Conservation (phyloP, 768 basidiomycete species). For the Termitomyces sp. region DNA sequence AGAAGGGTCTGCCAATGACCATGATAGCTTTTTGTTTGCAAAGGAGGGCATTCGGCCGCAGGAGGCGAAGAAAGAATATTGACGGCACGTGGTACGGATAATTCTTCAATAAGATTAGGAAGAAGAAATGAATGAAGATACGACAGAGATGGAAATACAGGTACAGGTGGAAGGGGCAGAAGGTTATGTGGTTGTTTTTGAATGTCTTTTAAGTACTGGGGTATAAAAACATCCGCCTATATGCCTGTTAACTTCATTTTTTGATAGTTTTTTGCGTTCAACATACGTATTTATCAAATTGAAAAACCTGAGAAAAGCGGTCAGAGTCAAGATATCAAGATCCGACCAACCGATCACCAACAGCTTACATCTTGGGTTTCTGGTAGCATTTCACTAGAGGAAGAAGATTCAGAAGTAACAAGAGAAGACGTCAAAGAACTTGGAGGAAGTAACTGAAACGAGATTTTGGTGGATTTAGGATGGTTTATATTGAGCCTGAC, state of each 20-base stretch:
- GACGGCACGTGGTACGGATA: slow-evolving; percentile 16
- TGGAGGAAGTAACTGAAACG: slow-evolving; percentile 16
- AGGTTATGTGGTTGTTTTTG: slow-evolving; percentile 41
- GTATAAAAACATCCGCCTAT: slow-evolving; percentile 45
- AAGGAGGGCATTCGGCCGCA: slow-evolving; percentile 18
- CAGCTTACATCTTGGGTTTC: slow-evolving; percentile 13
- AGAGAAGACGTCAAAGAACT: slow-evolving; percentile 11
- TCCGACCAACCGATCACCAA: not conserved
- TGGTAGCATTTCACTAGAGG: slow-evolving; percentile 2
- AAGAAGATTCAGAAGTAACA: slow-evolving; percentile 3
- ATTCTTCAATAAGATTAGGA: slow-evolving; percentile 28
- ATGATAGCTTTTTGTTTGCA: slow-evolving; percentile 29
- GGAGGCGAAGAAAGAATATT: slow-evolving; percentile 27
- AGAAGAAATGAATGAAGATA: slow-evolving; percentile 39
- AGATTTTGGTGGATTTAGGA: slow-evolving; percentile 8
- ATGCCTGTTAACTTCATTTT: not conserved
- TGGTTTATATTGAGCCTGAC: slow-evolving; percentile 13
- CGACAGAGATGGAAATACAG: slow-evolving; percentile 34
- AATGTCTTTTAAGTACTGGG: slow-evolving; percentile 44
- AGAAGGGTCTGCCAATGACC: slow-evolving; percentile 38
- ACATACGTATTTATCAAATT: slow-evolving; percentile 43
- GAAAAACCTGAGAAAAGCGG: slow-evolving; percentile 13
- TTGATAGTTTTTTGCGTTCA: too few species aligned
- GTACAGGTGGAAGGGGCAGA: slow-evolving; percentile 34
- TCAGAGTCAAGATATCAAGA: not conserved